Evolutionary conservation across 805 yeast species (phyloP).

Genomic region (Brettanomyces anomalus): DNA sequence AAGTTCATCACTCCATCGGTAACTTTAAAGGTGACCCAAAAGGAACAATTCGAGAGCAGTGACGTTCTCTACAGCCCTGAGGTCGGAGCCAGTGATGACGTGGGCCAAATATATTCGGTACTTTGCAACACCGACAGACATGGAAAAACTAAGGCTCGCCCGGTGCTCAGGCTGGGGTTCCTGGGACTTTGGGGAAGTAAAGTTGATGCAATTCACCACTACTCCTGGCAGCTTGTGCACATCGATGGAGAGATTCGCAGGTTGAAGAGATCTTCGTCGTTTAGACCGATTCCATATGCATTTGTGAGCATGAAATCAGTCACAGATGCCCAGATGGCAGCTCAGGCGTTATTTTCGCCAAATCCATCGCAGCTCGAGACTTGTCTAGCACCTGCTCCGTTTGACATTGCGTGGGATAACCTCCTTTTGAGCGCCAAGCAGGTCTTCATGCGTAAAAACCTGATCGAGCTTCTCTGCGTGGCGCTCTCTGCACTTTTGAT

Average conservation of each 20-base stretch:
- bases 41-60: background rate
- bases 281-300: slow-evolving; percentile 37
- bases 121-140: background rate
- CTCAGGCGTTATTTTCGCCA: slow-evolving; percentile 92
- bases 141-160: background rate
- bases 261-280: slow-evolving; percentile 25
- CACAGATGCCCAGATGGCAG: slow-evolving; percentile 94
- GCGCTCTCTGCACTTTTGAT: slow-evolving; percentile 42
- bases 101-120: too few relatives aligned
- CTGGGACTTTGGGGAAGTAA: slow-evolving; percentile 19
- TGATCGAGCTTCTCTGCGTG: slow-evolving; percentile 30
- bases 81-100: background rate
- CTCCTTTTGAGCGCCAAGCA: slow-evolving; percentile 32
- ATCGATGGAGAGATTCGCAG: slow-evolving; percentile 32
- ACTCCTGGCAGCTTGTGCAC: slow-evolving; percentile 26
- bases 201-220: slow-evolving; percentile 25
- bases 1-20: background rate
- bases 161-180: slow-evolving; percentile 16
- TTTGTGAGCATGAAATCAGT: slow-evolving; percentile 92
- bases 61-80: background rate
- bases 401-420: slow-evolving; percentile 79
- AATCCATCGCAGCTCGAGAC: slow-evolving; percentile 78
- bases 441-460: slow-evolving; percentile 25
- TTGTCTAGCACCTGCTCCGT: slow-evolving; percentile 89
- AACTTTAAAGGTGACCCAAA: background rate